A percentile compares a stretch with the other conserved stretches of the same genome.
phyloP scores from a whole-genome alignment of 1,284 basidiomycete species.

The Rhodotorula sp. region DNA sequence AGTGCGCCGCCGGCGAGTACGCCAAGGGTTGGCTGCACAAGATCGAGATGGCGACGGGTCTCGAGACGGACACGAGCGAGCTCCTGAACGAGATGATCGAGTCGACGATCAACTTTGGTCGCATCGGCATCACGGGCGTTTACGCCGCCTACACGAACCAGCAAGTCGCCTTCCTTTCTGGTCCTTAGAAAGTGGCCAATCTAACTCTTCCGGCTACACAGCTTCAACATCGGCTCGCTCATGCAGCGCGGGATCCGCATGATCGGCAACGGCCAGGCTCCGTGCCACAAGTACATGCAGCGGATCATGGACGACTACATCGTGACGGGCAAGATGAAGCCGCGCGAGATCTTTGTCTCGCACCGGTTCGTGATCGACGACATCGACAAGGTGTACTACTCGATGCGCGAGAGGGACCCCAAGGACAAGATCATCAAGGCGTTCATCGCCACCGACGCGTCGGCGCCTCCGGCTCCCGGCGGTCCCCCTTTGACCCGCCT shows the following conservation, averaged over 20 bases:
- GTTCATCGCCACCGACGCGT: conserved; percentile 45
- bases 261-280: conserved; percentile 53
- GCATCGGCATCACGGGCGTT: conserved; percentile 33
- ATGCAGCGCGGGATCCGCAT: conserved; percentile 64
- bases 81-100: conserved; percentile 61
- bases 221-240: conserved; percentile 67
- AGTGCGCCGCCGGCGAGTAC: conserved; percentile 51
- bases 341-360: conserved; percentile 57
- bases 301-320: conserved; percentile 64
- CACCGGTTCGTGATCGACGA: conserved; percentile 44
- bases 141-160: conserved; percentile 56
- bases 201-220: no score
- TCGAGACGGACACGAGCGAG: conserved; percentile 65
- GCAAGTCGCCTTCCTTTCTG: conserved; percentile 46
- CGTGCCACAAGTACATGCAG: conserved; percentile 65
- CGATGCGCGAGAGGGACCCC: conserved; percentile 32
- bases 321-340: conserved; percentile 66
- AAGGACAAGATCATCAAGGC: conserved; percentile 31
- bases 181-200: no score
- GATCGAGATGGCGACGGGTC: conserved; percentile 65
- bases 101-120: conserved; percentile 22
- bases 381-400: conserved; percentile 39
- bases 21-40: conserved; percentile 56
- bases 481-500: conserved; percentile 36
- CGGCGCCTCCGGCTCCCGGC: conserved; percentile 34